Conservation (phyloP, 352 stramenopile species). For the Pythium periplocum region DNA sequence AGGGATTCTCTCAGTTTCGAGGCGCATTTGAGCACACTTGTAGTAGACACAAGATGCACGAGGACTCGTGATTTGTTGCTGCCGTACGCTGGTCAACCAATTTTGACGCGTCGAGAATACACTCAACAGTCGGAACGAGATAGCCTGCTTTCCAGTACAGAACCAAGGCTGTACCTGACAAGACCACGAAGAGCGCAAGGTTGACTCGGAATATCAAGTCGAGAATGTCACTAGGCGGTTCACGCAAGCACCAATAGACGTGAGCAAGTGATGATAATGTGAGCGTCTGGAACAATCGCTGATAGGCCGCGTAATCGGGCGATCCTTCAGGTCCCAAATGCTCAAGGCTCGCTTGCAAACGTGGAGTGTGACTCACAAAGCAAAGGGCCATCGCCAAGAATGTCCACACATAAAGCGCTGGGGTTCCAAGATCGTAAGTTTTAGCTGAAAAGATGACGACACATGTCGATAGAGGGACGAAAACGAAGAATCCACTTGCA, state of each 20-base stretch:
- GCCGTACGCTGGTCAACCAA: neutral
- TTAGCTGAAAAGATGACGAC: constrained; percentile 25
- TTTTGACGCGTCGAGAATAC: neutral
- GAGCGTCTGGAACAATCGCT: constrained; percentile 38
- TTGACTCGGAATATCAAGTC: constrained; percentile 27
- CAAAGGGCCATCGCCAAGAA: constrained; percentile 28
- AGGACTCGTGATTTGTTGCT: neutral
- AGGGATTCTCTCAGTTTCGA: no score
- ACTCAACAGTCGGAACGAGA: constrained; percentile 19
- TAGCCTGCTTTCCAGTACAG: constrained; percentile 45
- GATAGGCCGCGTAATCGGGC: constrained; percentile 28
- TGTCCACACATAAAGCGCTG: constrained; percentile 32
- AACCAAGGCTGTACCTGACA: constrained; percentile 17
- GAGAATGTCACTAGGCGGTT: constrained; percentile 2
- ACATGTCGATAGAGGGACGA: constrained; percentile 30
- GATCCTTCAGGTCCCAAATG: constrained; percentile 24
- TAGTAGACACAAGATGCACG: constrained; percentile 10
- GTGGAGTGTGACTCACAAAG: constrained; percentile 38
- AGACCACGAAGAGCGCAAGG: constrained; percentile 18
- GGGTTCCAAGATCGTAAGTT: constrained; percentile 28
- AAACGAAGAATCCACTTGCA: constrained; percentile 34
- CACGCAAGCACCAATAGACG: constrained; percentile 27
- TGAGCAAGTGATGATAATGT: constrained; percentile 34
- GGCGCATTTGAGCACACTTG: constrained; percentile 4
- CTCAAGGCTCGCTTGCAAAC: constrained; percentile 29